Evolutionary conservation across 2,329 filamentous ascomycete species (phyloP), one percentile per base, ranked within the genome.

Genomic region (Hypoxylon sp.): DNA sequence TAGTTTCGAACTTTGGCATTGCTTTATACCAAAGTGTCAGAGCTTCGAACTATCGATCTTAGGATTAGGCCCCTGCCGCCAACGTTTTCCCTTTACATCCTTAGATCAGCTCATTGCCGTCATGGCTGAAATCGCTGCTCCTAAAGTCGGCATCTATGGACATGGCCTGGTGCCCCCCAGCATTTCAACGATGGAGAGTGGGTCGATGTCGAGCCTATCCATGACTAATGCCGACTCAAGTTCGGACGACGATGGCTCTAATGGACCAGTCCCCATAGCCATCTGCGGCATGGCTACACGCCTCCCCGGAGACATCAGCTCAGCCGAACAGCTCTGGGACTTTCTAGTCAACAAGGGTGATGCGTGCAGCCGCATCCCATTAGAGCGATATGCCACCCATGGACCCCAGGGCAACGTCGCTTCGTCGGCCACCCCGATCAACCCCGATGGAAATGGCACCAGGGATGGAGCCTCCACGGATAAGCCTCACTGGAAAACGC

Each of bases 211-310:
- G 13, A 37, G 35, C 35, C 13, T 37, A n/a, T 37, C 35, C 35
- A n/a, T 14, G 13, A 37, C 35, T 14, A 37, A 37, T 37, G 35
- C 35, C 35, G 35, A 37, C 35, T 37, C 35, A 37, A 37, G 35
- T 37, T 37, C 35, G 35, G 35, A 37, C 6, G 35, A 37, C 35
- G 35, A 37, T 37, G n/a, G 35, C 35, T 37, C 35, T n/a, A 37
- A 37, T 37, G 35, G 35, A 3, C 35, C 35, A 14, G 35, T 37
- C 49, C 64, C 64, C 14, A 11, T 70, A 2, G 68, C 68, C 2
- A 68, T 70, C 35, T 60, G 53, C 17, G 68, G 68, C 8, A 70
- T 70, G 60, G 61, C 30, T 13, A 53, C 68, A 37, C 37, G 65
- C 1, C 53, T 70, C 8, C 68, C 68, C 11, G 65, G 60, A 3